phyloP scores from a whole-genome alignment of 2,329 filamentous ascomycete species.

The Rhynchosporium secalis region DNA sequence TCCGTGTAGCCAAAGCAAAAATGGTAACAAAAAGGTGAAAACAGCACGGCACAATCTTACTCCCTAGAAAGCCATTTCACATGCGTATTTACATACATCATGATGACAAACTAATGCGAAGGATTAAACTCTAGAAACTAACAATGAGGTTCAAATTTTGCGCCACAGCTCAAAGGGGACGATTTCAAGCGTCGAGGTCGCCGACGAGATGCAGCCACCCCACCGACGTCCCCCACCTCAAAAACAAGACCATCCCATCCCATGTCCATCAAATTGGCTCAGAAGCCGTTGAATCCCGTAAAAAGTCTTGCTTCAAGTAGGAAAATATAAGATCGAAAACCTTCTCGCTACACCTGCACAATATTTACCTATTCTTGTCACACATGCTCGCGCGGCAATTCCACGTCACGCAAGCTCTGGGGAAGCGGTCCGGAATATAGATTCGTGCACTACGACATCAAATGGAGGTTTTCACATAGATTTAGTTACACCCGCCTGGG shows the following conservation, averaged over 20 bases:
- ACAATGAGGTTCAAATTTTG: conserved; percentile 7
- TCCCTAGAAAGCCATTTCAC: not conserved
- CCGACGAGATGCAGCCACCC: conserved; percentile 11
- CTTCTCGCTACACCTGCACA: not conserved
- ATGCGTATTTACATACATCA: not conserved
- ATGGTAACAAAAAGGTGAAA: not conserved
- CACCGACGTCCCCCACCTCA: not conserved
- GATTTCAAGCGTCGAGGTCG: not conserved
- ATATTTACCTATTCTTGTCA: conserved; percentile 3
- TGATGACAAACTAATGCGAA: not conserved
- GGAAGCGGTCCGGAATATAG: not conserved
- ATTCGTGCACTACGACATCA: conserved; percentile 2
- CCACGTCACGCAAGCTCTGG: not conserved
- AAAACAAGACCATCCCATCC: not conserved
- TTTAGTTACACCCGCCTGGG: conserved; percentile 1
- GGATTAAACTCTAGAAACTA: not conserved
- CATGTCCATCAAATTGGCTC: not conserved
- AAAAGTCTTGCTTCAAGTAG: not conserved
- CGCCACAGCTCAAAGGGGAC: conserved; percentile 11
- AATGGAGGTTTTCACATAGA: not conserved
- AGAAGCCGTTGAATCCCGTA: conserved; percentile 3
- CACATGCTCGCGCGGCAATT: not conserved
- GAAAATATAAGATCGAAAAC: not conserved
- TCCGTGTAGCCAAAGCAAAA: not conserved
- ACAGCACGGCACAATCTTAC: not conserved